A percentile compares a stretch with the other conserved stretches of the same genome.
phyloP scores from a whole-genome alignment of 352 stramenopile species.

The Stephanocyclus meneghinianus region DNA sequence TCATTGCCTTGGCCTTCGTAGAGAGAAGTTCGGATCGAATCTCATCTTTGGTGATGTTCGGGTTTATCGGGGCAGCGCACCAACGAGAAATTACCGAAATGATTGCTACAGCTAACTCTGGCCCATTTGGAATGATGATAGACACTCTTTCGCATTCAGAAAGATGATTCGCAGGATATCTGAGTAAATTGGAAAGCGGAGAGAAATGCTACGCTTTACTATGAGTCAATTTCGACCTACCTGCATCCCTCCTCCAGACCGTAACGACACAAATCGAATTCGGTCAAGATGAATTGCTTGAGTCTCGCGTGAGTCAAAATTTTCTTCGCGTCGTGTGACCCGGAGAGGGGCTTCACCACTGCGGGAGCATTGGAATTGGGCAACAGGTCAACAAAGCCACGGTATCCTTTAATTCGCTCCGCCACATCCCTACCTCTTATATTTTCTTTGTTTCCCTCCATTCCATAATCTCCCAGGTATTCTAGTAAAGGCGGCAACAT shows the following conservation, averaged over 20 bases:
- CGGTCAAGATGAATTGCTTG: neutral
- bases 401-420: neutral
- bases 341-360: neutral
- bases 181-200: no score
- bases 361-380: neutral
- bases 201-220: no score
- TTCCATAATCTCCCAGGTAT: neutral
- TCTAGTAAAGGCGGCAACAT: neutral
- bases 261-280: neutral
- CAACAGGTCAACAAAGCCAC: neutral
- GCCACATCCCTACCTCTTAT: neutral
- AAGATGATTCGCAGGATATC: no score
- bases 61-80: slow-evolving; percentile 2
- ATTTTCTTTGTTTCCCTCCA: neutral
- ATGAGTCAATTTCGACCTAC: neutral
- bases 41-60: neutral
- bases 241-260: neutral
- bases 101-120: neutral
- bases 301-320: neutral
- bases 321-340: neutral
- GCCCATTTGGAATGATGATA: neutral
- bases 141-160: neutral
- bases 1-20: neutral
- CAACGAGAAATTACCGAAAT: neutral
- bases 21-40: slow-evolving; percentile 8